Base-by-base conservation (phyloP, 2,329 filamentous ascomycete genomes). In the Arthrobotrys megalospora region DNA sequence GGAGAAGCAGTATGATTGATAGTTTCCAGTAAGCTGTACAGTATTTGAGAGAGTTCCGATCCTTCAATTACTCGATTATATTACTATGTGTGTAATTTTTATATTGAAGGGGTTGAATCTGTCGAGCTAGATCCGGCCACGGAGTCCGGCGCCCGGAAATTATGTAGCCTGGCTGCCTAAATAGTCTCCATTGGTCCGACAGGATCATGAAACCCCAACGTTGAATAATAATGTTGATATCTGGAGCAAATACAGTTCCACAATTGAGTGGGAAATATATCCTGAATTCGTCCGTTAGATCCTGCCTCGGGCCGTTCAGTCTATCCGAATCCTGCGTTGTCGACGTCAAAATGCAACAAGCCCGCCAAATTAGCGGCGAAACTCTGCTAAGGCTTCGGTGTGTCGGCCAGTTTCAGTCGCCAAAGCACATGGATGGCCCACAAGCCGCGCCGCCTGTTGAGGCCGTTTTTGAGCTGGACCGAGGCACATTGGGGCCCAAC, bases 341-440 rank as follows among this genome's bases (percentile, higher is more conserved):
- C 32, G 21, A 69, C 53, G 19, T 24, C 43, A 76, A 68, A 76
- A 76, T 76, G 71, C 71, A 76, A 76, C 65, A 76, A 45, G 48
- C 3, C 19, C 21, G 45, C 63, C 43, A 47, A 68, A 67, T 28
- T 60, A 60, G 55, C 55, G 55, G 55, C 55, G 36, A 28, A 60
- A 41, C 34, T 32, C 21, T 19, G 8, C 19, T 7, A 14, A 14
- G 10, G 43, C 43, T 28, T 63, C 55, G 63, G 64, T 52, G 64
- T 41, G 45, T 76, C 71, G 71, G 64, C 45, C 64, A 52, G 64
- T 76, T 64, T 76, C 71, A 64, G 63, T 68, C 52, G 71, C 62
- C 45, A 62, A 65, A 47, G 43, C 28, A 68, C 55, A 60, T 60
- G 55, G 55, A 60, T 24, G 19, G 19, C 36, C 24, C 55, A 19